phyloP scores from a whole-genome alignment of 306 rosid species.

The Macrotyloma uniflorum region DNA sequence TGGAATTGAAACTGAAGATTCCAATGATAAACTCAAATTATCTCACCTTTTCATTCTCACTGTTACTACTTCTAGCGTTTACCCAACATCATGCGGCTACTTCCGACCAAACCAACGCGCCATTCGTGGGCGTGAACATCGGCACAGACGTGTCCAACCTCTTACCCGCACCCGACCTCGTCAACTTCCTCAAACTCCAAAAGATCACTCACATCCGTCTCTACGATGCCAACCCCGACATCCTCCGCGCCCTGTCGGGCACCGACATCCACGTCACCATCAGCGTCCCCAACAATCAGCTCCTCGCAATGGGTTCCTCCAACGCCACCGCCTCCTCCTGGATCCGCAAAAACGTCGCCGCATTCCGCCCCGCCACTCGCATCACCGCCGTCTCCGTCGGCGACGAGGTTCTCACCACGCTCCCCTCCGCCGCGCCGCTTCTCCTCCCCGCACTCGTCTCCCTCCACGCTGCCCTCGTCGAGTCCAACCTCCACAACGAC shows the following conservation, averaged over 20 bases:
- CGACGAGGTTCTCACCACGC: constrained; percentile 78
- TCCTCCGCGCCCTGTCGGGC: constrained; percentile 64
- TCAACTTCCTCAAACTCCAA: constrained; percentile 61
- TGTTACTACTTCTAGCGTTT: not conserved
- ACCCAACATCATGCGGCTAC: not conserved
- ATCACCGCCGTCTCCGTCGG: constrained; percentile 75
- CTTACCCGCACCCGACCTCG: constrained; percentile 50
- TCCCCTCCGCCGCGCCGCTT: constrained; percentile 70
- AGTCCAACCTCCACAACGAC: constrained; percentile 58
- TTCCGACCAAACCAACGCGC: constrained; percentile 39
- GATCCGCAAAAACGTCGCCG: constrained; percentile 71
- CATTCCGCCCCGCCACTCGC: constrained; percentile 65
- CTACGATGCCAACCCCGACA: constrained; percentile 78
- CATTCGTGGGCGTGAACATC: constrained; percentile 80
- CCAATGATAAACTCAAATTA: constrained; percentile 60
- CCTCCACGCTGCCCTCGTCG: constrained; percentile 70
- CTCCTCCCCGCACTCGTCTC: constrained; percentile 71
- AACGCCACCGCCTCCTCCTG: constrained; percentile 75
- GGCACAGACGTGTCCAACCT: constrained; percentile 81
- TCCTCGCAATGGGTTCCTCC: constrained; percentile 81
- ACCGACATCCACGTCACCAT: constrained; percentile 67
- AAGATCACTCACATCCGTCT: constrained; percentile 71
- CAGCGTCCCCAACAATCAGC: constrained; percentile 89
- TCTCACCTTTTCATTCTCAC: constrained; percentile 11
- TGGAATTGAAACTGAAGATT: constrained; percentile 10